A percentile compares a stretch with the other conserved stretches of the same genome.
phyloP scores from a whole-genome alignment of 2,329 filamentous ascomycete genomes.

The Endoconidiophora polonica region DNA sequence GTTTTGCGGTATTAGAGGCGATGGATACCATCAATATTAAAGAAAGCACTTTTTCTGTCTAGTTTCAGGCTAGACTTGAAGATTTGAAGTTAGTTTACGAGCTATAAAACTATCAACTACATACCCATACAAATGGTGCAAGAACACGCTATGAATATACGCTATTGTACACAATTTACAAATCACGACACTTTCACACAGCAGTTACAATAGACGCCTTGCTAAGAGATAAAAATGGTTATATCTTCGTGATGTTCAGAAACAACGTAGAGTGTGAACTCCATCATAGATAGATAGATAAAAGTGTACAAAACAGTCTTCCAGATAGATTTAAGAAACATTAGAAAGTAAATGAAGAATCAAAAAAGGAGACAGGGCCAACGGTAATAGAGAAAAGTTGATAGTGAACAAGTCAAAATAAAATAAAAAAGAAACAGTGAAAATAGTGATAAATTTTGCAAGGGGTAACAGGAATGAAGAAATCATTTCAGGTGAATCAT shows the following conservation, averaged over 20 bases:
- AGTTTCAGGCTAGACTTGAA: too few species aligned
- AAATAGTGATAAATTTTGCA: not conserved
- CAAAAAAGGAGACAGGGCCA: not conserved
- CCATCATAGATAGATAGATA: not conserved
- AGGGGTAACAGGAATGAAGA: not conserved
- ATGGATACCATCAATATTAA: too few species aligned
- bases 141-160: too few species aligned
- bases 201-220: not conserved
- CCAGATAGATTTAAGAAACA: not conserved
- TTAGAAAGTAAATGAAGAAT: not conserved
- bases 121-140: too few species aligned
- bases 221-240: not conserved
- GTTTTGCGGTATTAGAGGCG: too few species aligned
- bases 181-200: not conserved
- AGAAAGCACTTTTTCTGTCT: too few species aligned
- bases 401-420: not conserved
- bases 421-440: not conserved
- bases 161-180: not conserved
- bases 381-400: not conserved
- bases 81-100: too few species aligned
- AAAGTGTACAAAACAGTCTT: not conserved
- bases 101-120: too few species aligned
- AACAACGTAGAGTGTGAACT: too few species aligned
- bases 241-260: too few species aligned
- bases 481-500: slow-evolving; percentile 1